These are phyloP conservation scores for Annulohypoxylon stygium DNA, from an alignment of 495 filamentous ascomycete genomes.

Conservation along the genomic window DNA sequence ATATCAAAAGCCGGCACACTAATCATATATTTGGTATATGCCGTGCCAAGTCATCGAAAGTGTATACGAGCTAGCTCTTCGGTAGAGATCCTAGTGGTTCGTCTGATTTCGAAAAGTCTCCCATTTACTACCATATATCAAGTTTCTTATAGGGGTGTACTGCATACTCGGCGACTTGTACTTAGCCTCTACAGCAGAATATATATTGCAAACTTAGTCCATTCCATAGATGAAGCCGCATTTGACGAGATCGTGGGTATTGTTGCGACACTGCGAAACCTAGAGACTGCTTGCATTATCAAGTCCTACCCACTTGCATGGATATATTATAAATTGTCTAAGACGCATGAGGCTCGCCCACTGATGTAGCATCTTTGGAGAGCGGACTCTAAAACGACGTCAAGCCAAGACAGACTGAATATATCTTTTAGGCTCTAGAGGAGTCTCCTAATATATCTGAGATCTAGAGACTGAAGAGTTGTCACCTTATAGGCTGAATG, in stretches of 20 bases:
- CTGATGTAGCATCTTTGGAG: slow-evolving; percentile 23
- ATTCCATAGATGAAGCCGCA: neutral
- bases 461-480: neutral
- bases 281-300: neutral
- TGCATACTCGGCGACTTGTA: neutral
- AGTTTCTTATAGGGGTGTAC: neutral
- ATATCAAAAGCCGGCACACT: neutral
- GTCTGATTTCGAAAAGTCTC: neutral
- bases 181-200: neutral
- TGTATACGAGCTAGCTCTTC: neutral
- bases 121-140: neutral
- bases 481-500: slow-evolving; percentile 31
- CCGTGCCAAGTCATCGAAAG: neutral
- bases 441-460: neutral
- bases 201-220: neutral
- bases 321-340: neutral
- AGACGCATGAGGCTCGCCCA: slow-evolving; percentile 40
- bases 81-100: slow-evolving; percentile 1
- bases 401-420: slow-evolving; percentile 31
- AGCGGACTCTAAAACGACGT: slow-evolving; percentile 39
- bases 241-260: neutral
- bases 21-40: neutral
- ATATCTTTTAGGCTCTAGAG: slow-evolving; percentile 1
- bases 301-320: no score
- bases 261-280: neutral